A percentile compares a stretch with the other conserved stretches of the same genome.
These are phyloP conservation scores for Podochytrium sp. DNA, from an alignment of 192 early-diverging fungal species.

Conservation along the genomic window DNA sequence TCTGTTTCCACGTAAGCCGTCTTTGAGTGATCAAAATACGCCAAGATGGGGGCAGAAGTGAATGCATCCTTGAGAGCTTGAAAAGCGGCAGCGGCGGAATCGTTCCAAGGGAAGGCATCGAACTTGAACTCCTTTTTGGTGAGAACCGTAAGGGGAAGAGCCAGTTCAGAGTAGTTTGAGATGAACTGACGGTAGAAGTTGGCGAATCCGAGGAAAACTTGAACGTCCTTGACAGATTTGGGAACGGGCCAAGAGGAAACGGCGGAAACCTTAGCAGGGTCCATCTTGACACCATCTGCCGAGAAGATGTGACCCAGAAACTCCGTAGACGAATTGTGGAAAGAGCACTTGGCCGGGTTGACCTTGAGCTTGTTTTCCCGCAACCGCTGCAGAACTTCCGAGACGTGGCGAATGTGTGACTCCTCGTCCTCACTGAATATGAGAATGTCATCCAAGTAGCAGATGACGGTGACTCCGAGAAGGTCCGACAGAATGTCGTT, in stretches of 20 bases:
- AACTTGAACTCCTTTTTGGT: neutral
- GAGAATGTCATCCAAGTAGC: conserved; percentile 55
- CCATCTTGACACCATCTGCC: neutral
- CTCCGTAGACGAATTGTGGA: neutral
- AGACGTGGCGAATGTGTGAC: conserved; percentile 29
- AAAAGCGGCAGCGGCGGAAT: neutral
- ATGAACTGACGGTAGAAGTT: conserved; percentile 20
- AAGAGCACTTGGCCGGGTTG: conserved; percentile 21
- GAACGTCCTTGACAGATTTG: neutral
- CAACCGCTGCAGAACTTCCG: conserved; percentile 26
- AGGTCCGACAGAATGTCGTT: conserved; percentile 49
- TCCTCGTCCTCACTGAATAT: conserved; percentile 38
- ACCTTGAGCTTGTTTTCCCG: conserved; percentile 21
- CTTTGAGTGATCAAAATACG: neutral
- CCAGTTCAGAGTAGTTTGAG: neutral
- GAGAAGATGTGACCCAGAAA: conserved; percentile 17
- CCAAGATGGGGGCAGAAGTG: neutral
- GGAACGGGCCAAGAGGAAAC: neutral
- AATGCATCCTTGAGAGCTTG: neutral
- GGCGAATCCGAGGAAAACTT: conserved; percentile 4
- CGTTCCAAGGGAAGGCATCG: neutral
- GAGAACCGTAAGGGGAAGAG: neutral
- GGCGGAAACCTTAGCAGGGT: neutral
- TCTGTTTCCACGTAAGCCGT: neutral
- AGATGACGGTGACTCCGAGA: conserved; percentile 18